Conservation (phyloP, 1,139 yeast genomes). For the Torulaspora pretoriensis region DNA sequence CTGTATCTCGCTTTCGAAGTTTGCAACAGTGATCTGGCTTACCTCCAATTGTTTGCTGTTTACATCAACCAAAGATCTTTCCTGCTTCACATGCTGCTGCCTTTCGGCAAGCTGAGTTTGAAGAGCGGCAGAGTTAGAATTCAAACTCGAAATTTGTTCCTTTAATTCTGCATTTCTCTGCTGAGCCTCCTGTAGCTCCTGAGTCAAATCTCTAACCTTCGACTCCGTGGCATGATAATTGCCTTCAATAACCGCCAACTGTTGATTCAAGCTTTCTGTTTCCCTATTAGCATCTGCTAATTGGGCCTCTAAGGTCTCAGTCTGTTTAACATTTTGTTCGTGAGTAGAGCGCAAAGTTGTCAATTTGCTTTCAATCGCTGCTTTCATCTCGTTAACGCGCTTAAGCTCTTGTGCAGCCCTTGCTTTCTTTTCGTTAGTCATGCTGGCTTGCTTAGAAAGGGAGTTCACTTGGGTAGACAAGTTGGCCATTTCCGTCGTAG, state of each 20-base stretch:
- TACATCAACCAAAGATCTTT: constrained; percentile 60
- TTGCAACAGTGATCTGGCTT: constrained; percentile 44
- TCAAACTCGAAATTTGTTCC: constrained; percentile 62
- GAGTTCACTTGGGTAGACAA: constrained; percentile 81
- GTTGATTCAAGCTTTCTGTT: constrained; percentile 67
- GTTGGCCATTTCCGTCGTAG: constrained; percentile 83
- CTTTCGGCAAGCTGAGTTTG: constrained; percentile 52
- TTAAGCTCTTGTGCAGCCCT: constrained; percentile 74
- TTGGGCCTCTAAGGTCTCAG: constrained; percentile 60
- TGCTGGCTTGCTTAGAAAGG: constrained; percentile 67
- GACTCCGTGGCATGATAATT: constrained; percentile 67
- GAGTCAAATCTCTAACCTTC: constrained; percentile 59
- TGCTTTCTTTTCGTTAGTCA: constrained; percentile 63
- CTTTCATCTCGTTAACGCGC: constrained; percentile 56
- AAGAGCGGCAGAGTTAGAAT: constrained; percentile 61
- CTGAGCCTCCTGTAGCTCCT: constrained; percentile 60
- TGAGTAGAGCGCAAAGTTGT: constrained; percentile 63
- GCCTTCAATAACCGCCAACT: constrained; percentile 77
- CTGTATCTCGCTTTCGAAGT: constrained; percentile 48
- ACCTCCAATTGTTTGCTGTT: constrained; percentile 66
- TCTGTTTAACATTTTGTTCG: constrained; percentile 75
- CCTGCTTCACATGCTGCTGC: constrained; percentile 52
- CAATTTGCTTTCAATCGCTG: constrained; percentile 68
- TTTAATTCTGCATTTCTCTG: constrained; percentile 60
- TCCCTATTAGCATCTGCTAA: constrained; percentile 61